Percentiles rank a stretch among this genome's conserved stretches.
These are phyloP conservation scores for Tulasnella sp. DNA, from an alignment of 768 basidiomycete genomes.

Conservation along the genomic window DNA sequence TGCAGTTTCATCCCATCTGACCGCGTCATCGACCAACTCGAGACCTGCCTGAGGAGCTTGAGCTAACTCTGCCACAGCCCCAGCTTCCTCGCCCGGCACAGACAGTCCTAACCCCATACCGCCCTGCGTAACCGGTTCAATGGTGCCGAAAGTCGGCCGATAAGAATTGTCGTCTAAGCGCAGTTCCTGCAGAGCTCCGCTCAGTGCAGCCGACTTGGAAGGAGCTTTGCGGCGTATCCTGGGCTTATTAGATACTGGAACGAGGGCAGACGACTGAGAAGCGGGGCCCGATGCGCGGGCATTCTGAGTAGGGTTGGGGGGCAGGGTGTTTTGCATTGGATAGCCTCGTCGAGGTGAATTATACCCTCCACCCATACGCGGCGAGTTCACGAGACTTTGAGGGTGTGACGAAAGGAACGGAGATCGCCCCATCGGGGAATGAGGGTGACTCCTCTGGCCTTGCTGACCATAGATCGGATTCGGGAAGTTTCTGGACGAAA, in stretches of 20 bases:
- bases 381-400: conserved; percentile 10
- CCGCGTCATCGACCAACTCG: not conserved
- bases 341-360: not conserved
- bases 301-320: conserved; percentile 7
- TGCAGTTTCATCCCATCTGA: conserved; percentile 6
- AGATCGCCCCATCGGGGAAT: conserved; percentile 19
- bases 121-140: conserved; percentile 5
- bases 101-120: conserved; percentile 12
- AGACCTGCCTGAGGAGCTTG: not conserved
- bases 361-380: conserved; percentile 19
- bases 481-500: not conserved
- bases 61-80: not conserved
- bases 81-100: not conserved
- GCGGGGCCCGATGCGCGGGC: not conserved
- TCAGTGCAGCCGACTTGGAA: not conserved
- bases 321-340: not conserved
- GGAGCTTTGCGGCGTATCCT: not conserved
- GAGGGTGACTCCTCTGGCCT: conserved; percentile 12
- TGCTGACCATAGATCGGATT: conserved; percentile 4
- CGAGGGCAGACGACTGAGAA: conserved; percentile 6
- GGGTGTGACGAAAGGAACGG: conserved; percentile 14
- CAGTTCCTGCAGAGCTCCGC: conserved; percentile 9
- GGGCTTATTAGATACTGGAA: not conserved
- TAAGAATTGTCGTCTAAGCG: not conserved
- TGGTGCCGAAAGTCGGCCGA: conserved; percentile 11